Evolutionary conservation across 2,329 filamentous ascomycete genomes (phyloP).

Genomic region (Verticillium nubilum): DNA sequence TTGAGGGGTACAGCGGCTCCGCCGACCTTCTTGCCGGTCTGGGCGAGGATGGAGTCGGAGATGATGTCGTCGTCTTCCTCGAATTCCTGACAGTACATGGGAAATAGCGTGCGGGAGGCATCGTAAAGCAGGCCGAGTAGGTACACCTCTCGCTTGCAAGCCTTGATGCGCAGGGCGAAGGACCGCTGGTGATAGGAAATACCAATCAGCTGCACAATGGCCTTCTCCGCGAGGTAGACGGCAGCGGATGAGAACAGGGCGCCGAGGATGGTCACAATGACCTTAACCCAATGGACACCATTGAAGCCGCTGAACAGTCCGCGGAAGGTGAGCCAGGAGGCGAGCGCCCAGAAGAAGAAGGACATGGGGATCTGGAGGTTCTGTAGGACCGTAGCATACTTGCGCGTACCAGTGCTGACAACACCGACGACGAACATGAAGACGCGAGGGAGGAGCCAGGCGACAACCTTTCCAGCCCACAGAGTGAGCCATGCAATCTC

Average conservation of each 20-base stretch:
- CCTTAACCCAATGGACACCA: conserved; percentile 46
- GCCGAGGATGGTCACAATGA: conserved; percentile 59
- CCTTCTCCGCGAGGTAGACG: conserved; percentile 71
- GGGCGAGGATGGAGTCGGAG: conserved; percentile 61
- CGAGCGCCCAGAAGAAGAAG: conserved; percentile 64
- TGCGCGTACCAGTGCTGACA: conserved; percentile 63
- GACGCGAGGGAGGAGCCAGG: conserved; percentile 51
- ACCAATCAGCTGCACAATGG: conserved; percentile 75
- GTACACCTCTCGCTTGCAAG: conserved; percentile 80
- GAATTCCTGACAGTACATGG: conserved; percentile 88
- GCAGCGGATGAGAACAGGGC: conserved; percentile 63
- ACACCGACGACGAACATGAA: conserved; percentile 68
- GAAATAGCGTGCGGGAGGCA: conserved; percentile 81
- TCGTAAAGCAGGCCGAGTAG: conserved; percentile 84
- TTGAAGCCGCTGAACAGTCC: conserved; percentile 38
- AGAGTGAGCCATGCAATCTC: conserved; percentile 62
- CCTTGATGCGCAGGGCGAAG: conserved; percentile 76
- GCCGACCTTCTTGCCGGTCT: conserved; percentile 32
- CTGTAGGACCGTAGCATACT: conserved; percentile 61
- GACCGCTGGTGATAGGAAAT: conserved; percentile 83
- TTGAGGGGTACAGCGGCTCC: conserved; percentile 39
- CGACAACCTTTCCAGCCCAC: conserved; percentile 62
- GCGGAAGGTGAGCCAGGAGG: conserved; percentile 57
- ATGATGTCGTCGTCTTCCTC: conserved; percentile 88
- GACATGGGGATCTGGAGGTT: conserved; percentile 62